Evolutionary conservation across 148 eudicot species (phyloP), one percentile per base, ranked within the genome.

Genomic region (Vaccinium darrowii): DNA sequence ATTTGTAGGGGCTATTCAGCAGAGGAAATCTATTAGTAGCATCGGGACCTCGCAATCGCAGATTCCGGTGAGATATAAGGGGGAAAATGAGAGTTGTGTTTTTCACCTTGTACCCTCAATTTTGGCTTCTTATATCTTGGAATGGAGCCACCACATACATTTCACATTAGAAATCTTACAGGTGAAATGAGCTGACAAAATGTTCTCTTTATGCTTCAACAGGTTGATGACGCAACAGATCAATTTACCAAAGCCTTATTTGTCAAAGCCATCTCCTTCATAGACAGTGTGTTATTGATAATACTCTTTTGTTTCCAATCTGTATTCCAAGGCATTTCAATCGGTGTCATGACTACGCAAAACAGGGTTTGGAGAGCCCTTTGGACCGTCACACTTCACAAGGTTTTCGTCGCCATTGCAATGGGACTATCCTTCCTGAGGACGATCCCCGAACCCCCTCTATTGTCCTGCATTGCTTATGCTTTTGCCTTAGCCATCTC

Each of bases 401-500:
- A 89, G 78, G 85, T 86, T 43, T 87, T 89, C 49, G 86, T 89
- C 0, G 47, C 47, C 47, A 43, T 43, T 43, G 47, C 47, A 43
- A 89, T 87, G 91, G 91, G 91, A 51, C 85, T 85, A 60, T 79
- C 87, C 8, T 65, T 89, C 12, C 80, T 89, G 1, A 82, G 87
- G 8, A 89, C 78, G 39, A 82, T 89, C 8, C 89, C 91, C 8
- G 85, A 87, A 30, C 79, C 82, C 8, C 87, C 91, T 69, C 82
- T 89, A 50, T n/a, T 84, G 47, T 43, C 47, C 47, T 43, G 84
- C 54, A 85, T 76, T 16, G 87, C 91, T 16, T 89, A 89, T 80
- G 87, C 91, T 10, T 89, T 89, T 82, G 91, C 87, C 5, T 89
- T 87, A 23, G 89, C 89, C 62, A 85, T 89, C 14, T 87, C 91